Percentiles rank a stretch among this genome's conserved stretches.
phyloP scores from a whole-genome alignment of 805 yeast genomes.

The Maudiozyma bulderi region DNA sequence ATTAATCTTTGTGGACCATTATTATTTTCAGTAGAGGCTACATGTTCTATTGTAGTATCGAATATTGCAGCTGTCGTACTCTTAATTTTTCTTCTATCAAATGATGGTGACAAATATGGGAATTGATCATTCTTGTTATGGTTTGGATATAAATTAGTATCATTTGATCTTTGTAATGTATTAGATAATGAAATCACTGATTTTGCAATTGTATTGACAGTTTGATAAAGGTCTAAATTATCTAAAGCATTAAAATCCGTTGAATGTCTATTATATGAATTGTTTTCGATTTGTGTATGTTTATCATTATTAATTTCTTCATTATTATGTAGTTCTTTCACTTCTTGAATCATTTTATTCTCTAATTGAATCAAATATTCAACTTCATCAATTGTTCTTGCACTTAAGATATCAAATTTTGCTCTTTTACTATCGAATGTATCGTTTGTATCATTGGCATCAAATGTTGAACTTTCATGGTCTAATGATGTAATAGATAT shows the following conservation, averaged over 20 bases:
- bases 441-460: background rate
- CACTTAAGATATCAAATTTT: slow-evolving; percentile 56
- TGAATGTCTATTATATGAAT: background rate
- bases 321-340: background rate
- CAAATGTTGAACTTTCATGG: slow-evolving; percentile 2
- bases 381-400: slow-evolving; percentile 61
- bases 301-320: background rate
- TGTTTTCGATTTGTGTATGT: background rate
- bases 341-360: slow-evolving; percentile 24
- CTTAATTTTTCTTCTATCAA: slow-evolving; percentile 18
- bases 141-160: background rate
- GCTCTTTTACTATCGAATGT: slow-evolving; percentile 6
- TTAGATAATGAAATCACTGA: slow-evolving; percentile 28
- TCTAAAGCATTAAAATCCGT: slow-evolving; percentile 25
- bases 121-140: slow-evolving; percentile 3
- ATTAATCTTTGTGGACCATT: slow-evolving; percentile 21
- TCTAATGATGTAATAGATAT: slow-evolving; percentile 29
- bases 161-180: slow-evolving; percentile 13
- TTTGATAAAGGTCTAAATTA: slow-evolving; percentile 27
- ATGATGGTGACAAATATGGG: slow-evolving; percentile 14
- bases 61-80: slow-evolving; percentile 15
- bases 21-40: background rate
- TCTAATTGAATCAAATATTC: slow-evolving; percentile 45
- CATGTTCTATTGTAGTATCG: slow-evolving; percentile 1
- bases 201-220: slow-evolving; percentile 28